phyloP scores from a whole-genome alignment of 345 rosid species.

The Punica granatum region DNA sequence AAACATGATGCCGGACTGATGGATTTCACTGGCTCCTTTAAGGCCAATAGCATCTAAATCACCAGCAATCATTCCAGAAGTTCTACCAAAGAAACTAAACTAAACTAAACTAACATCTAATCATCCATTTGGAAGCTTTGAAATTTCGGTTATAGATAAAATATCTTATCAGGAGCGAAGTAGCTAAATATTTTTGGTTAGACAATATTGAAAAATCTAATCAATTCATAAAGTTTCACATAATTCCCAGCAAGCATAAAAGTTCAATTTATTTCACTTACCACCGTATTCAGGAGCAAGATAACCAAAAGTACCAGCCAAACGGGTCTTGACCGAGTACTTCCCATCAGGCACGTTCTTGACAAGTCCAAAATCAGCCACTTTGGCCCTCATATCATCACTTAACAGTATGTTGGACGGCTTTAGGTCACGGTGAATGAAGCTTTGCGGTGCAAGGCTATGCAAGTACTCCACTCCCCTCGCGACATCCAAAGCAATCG shows the following conservation, averaged over 20 bases:
- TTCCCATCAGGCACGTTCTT: constrained; percentile 84
- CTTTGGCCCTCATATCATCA: constrained; percentile 94
- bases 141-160: too few species aligned
- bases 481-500: constrained; percentile 78
- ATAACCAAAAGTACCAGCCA: constrained; percentile 96
- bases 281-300: constrained; percentile 98
- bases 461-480: constrained; percentile 91
- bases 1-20: too few species aligned
- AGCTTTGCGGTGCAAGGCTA: constrained; percentile 80
- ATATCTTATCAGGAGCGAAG: too few species aligned
- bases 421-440: constrained; percentile 85
- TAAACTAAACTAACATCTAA: too few species aligned
- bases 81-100: too few species aligned
- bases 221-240: neutral
- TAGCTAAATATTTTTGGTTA: too few species aligned
- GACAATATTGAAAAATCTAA: too few species aligned
- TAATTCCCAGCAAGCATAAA: neutral
- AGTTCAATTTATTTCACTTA: constrained; percentile 16
- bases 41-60: too few species aligned
- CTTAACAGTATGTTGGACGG: constrained; percentile 86
- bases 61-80: too few species aligned
- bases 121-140: too few species aligned
- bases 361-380: constrained; percentile 88
- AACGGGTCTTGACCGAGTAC: constrained; percentile 74
- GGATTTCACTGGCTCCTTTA: too few species aligned